Evolutionary conservation across 306 rosid genomes (phyloP), one percentile per base, ranked within the genome.

Genomic region (Casuarina glauca): DNA sequence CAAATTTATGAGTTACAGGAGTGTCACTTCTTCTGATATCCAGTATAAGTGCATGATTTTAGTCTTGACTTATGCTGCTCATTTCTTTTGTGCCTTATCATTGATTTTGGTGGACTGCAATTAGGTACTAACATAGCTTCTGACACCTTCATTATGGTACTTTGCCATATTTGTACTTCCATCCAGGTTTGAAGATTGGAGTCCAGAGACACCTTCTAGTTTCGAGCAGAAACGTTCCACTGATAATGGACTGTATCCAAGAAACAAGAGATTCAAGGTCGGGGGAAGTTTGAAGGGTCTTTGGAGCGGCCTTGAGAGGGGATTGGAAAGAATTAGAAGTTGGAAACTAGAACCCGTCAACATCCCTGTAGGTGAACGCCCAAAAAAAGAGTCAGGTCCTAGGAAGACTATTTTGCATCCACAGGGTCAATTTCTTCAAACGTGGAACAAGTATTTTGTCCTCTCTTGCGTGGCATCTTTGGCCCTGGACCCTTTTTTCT

Each of bases 391-490:
- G 36, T 3, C 64, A 46, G 86, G 50, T 48, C 49, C 77, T 50
- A 44, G 70, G 83, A 82, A 68, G 43, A 77, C 73, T 69, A 84
- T 93, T 78, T 84, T 93, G 71, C 89, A 96, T 79, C 98, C 99
- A 53, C 99, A 93, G 53, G 95, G 89, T 36, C 36, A 88, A 70
- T 66, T 87, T 32, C 97, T 96, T 86, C 98, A 91, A 82, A 78
- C 46, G 62, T 93, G 99, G 98, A 96, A 96, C 81, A 96, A 89
- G 79, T 84, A 93, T 74, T 91, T 93, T 85, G 94, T 91, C 43
- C 69, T 88, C 70, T 82, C 96, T 9, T 88, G 94, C 85, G 89
- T 93, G 10, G 45, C 91, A 76, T 93, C 99, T 48, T 87, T 91
- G 51, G 85, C 96, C 19, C 74, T 95, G 79, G 99, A 96, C 79